Evolutionary conservation across 257 asterid species (phyloP).

Genomic region (Nicotiana noctiflora): DNA sequence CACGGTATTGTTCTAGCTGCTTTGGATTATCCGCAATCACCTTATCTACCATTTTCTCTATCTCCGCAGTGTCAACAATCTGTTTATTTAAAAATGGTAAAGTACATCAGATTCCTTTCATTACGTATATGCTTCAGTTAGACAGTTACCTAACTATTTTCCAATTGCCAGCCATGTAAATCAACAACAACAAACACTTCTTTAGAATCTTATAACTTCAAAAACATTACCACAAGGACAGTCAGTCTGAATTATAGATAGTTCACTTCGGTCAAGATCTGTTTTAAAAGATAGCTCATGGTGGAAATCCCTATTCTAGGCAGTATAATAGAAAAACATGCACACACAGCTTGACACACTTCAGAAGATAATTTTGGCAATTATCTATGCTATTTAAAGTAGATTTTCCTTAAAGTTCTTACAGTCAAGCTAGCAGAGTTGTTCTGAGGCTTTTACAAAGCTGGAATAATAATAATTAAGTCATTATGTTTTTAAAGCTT

Average conservation of each 20-base stretch:
- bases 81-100: slow-evolving; percentile 17
- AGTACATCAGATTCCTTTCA: not conserved
- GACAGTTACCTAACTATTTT: not conserved
- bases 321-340: not conserved
- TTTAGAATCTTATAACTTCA: not conserved
- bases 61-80: slow-evolving; percentile 81
- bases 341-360: not conserved
- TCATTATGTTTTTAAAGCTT: not conserved
- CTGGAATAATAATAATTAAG: not conserved
- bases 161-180: not conserved
- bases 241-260: not conserved
- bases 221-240: not conserved
- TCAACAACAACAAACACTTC: not conserved
- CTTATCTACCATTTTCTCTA: slow-evolving; percentile 85
- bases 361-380: not conserved
- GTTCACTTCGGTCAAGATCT: not conserved
- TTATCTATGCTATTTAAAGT: not conserved
- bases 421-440: not conserved
- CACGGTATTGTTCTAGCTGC: slow-evolving; percentile 80
- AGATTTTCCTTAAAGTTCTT: not conserved
- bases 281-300: not conserved
- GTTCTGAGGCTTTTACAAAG: not conserved
- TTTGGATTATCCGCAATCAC: slow-evolving; percentile 72
- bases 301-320: not conserved
- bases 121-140: not conserved